These are phyloP conservation scores for Skeletonema potamos DNA, from an alignment of 108 stramenopile genomes.

Conservation along the genomic window DNA sequence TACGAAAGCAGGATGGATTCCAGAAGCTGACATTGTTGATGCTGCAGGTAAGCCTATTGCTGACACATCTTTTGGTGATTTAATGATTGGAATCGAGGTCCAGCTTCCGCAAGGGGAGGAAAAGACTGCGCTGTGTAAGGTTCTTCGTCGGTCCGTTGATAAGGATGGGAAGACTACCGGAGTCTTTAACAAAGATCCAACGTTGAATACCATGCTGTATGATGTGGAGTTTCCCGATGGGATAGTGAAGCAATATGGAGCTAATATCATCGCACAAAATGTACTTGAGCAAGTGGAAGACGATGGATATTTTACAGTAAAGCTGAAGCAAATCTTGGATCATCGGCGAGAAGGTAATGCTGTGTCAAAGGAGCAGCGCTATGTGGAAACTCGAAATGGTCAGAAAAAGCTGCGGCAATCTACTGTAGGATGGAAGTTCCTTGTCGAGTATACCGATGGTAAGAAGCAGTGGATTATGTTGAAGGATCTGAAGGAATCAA, in stretches of 20 bases:
- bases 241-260: slow-evolving; percentile 17
- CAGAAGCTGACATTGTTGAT: slow-evolving; percentile 34
- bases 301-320: slow-evolving; percentile 16
- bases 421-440: slow-evolving; percentile 54
- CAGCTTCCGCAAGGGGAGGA: slow-evolving; percentile 21
- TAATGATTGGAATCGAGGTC: slow-evolving; percentile 36
- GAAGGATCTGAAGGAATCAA: slow-evolving; percentile 49
- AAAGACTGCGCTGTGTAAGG: slow-evolving; percentile 4
- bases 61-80: slow-evolving; percentile 23
- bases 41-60: slow-evolving; percentile 4
- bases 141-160: slow-evolving; percentile 16
- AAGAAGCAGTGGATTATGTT: slow-evolving; percentile 31
- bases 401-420: not conserved
- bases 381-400: slow-evolving; percentile 6
- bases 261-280: slow-evolving; percentile 60
- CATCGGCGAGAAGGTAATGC: slow-evolving; percentile 1
- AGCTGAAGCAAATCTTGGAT: slow-evolving; percentile 16
- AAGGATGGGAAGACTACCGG: slow-evolving; percentile 6
- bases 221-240: slow-evolving; percentile 19
- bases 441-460: slow-evolving; percentile 4
- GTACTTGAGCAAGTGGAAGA: slow-evolving; percentile 24
- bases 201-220: slow-evolving; percentile 10
- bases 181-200: slow-evolving; percentile 11
- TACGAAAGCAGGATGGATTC: not conserved
- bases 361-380: not conserved